Base-by-base conservation (phyloP, 202 grass and related monocot species). In the Brachypodium distachyon region DNA sequence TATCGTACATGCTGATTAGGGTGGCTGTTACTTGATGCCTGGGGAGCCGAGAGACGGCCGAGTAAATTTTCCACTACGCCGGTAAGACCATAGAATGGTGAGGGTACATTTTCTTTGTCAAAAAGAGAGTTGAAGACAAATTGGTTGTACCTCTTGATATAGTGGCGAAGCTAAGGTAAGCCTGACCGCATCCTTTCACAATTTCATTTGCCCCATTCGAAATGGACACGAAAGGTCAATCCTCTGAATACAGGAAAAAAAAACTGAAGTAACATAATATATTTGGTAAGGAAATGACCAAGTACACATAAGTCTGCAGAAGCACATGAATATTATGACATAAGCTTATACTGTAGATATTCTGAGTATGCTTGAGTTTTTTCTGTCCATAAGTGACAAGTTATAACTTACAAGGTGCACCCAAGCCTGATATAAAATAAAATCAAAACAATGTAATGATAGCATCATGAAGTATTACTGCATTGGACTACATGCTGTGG, bases 201-300 rank as follows among this genome's bases (percentile, higher is more conserved):
- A 44, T 61, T 38, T n/a, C 72, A 83, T 64, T n/a, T 72, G 83
- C 12, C 71, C 62, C 46, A 65, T 50, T 27, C 75, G 83, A 48
- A 72, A 71, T 13, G 84, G 70, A 49, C 41, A 72, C 31, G 84
- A 84, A 58, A 87, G 55, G 55, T 67, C 84, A 78, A 74, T 55
- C 19, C 76, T 83, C 88, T 87, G 19, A 13, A 58, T 67, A 53
- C 36, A 77, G 17, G 16, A 72, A 67, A 58, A 67, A n/a, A n/a
- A n/a, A n/a, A n/a, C n/a, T n/a, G n/a, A n/a, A n/a, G n/a, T n/a
- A n/a, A n/a, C n/a, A n/a, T n/a, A n/a, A n/a, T n/a, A n/a, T n/a
- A n/a, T n/a, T n/a, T n/a, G n/a, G n/a, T n/a, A n/a, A n/a, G n/a
- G n/a, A n/a, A n/a, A n/a, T n/a, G n/a, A n/a, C n/a, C n/a, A n/a